Conservation (phyloP, 345 rosid species). For the Eucalyptus tenuipes region DNA sequence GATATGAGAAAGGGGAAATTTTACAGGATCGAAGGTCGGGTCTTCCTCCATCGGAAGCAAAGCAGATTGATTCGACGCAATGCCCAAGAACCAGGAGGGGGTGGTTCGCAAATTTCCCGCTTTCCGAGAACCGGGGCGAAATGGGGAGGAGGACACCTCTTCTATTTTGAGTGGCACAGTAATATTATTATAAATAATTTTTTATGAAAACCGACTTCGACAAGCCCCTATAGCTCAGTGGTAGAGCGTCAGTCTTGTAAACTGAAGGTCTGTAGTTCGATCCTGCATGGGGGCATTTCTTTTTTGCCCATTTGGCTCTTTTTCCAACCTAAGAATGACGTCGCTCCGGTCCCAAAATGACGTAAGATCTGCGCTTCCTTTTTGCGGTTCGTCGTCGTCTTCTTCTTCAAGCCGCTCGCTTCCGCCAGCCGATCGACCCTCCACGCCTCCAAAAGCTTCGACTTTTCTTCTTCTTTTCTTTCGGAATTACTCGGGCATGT, state of each 20-base stretch:
- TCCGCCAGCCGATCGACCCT: not conserved
- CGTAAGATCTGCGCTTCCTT: not conserved
- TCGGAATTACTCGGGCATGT: not conserved
- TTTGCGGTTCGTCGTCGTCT: fast-evolving
- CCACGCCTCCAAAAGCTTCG: not conserved
- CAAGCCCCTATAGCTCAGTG: constrained; percentile 86
- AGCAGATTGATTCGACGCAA: not conserved
- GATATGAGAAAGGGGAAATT: not conserved
- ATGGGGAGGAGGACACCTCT: not conserved
- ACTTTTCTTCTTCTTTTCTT: not conserved
- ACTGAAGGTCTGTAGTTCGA: constrained; percentile 83
- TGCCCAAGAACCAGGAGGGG: not conserved
- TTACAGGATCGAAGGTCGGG: constrained; percentile 50
- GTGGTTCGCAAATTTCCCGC: not conserved
- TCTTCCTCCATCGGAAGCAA: constrained; percentile 25
- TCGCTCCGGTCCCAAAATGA: not conserved
- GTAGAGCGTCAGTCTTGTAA: constrained; percentile 90
- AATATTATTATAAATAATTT: fast-evolving
- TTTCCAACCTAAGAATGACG: not conserved
- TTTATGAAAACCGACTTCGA: fast-evolving
- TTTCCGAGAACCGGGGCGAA: not conserved
- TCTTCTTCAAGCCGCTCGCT: not conserved
- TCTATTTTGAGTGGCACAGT: fast-evolving
- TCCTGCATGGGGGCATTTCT: constrained; percentile 57
- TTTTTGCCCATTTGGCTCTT: not conserved